These are phyloP conservation scores for Macaranga tanarius DNA, from an alignment of 441 rosid genomes.

Conservation along the genomic window DNA sequence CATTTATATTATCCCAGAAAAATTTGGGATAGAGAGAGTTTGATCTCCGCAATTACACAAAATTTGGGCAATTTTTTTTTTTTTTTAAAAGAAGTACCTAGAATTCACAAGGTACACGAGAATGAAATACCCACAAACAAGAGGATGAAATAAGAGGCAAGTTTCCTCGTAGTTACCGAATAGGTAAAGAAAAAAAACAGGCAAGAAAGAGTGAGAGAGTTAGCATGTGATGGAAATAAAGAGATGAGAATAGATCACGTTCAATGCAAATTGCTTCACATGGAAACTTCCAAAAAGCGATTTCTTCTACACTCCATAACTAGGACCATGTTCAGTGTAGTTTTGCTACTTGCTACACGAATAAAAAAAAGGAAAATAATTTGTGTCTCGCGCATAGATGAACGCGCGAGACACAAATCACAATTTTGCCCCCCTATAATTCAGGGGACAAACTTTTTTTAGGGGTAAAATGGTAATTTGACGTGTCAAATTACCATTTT, in stretches of 20 bases:
- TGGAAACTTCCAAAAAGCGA: slow-evolving; percentile 44
- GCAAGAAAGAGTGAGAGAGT: not conserved
- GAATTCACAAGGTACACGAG: slow-evolving; percentile 2
- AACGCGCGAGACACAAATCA: too few relatives aligned
- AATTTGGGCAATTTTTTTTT: not conserved
- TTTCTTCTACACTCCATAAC: not conserved
- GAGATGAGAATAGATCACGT: slow-evolving; percentile 41
- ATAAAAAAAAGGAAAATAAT: too few relatives aligned
- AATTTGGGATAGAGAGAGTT: slow-evolving; percentile 4
- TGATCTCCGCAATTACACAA: not conserved
- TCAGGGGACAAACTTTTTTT: too few relatives aligned
- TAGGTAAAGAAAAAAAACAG: not conserved
- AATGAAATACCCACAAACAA: not conserved
- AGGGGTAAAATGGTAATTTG: too few relatives aligned
- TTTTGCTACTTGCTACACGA: too few relatives aligned
- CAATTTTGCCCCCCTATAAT: too few relatives aligned
- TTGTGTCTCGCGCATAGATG: too few relatives aligned
- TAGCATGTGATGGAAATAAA: slow-evolving; percentile 7
- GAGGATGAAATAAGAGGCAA: not conserved
- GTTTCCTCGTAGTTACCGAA: not conserved
- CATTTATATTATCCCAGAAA: too few relatives aligned
- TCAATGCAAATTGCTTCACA: slow-evolving; percentile 67
- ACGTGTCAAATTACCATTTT: too few relatives aligned
- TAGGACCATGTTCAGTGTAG: too few relatives aligned
- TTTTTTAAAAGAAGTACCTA: not conserved